phyloP scores from a whole-genome alignment of 441 rosid genomes.

The Metrosideros polymorpha region DNA sequence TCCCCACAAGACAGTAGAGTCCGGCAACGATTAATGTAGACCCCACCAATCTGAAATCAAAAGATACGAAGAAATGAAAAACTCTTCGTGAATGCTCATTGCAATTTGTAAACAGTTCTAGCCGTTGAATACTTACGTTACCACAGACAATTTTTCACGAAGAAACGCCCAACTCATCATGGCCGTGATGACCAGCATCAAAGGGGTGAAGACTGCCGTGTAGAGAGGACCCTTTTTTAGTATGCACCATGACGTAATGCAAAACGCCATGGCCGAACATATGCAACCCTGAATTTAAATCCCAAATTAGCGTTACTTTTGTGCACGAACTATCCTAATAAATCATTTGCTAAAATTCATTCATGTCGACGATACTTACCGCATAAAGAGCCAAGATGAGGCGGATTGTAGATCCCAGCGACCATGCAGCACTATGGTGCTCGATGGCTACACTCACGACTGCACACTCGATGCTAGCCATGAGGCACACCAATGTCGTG shows the following conservation, averaged over 20 bases:
- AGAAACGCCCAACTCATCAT: constrained; percentile 78
- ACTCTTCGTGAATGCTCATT: background rate
- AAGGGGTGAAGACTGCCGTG: constrained; percentile 79
- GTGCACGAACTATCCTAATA: too few relatives aligned
- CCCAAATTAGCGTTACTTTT: background rate
- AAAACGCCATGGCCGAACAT: constrained; percentile 59
- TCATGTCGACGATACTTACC: constrained; percentile 16
- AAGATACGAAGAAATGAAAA: background rate
- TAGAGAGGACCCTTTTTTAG: constrained; percentile 77
- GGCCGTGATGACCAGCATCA: constrained; percentile 65
- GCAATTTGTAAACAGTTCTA: background rate
- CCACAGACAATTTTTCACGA: constrained; percentile 64
- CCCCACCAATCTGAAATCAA: constrained; percentile 43
- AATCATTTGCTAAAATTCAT: too few relatives aligned
- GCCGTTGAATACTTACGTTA: constrained; percentile 43
- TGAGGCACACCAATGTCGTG: constrained; percentile 51
- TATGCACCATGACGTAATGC: constrained; percentile 62
- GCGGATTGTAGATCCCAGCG: constrained; percentile 32
- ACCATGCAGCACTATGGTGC: constrained; percentile 46
- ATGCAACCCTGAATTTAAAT: constrained; percentile 45
- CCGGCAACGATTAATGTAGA: constrained; percentile 62
- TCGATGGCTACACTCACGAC: constrained; percentile 25
- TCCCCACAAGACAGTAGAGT: constrained; percentile 81
- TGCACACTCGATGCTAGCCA: constrained; percentile 58
- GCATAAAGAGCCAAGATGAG: constrained; percentile 57